Conservation (phyloP, 148 eudicot species). For the Chenopodium berlandieri region DNA sequence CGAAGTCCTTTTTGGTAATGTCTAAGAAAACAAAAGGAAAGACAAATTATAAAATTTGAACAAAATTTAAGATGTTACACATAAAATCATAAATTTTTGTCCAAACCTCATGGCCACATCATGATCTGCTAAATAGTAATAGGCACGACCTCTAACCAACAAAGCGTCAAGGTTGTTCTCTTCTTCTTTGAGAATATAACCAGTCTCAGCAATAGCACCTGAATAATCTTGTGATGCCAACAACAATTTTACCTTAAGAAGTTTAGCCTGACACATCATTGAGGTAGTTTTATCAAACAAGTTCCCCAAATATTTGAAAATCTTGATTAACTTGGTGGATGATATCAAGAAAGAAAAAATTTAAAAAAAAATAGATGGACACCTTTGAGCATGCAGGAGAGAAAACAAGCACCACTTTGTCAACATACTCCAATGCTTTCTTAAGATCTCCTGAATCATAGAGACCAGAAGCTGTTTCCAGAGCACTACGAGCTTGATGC, state of each 20-base stretch:
- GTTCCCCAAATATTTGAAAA: not conserved
- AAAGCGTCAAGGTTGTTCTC: conserved; percentile 80
- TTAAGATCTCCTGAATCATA: conserved; percentile 71
- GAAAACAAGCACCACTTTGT: conserved; percentile 86
- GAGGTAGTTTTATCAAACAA: not conserved
- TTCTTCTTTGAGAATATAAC: conserved; percentile 82
- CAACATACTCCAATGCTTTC: conserved; percentile 70
- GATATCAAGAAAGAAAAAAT: not conserved
- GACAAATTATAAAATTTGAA: not conserved
- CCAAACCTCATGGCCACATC: conserved; percentile 82
- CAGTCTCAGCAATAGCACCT: conserved; percentile 66
- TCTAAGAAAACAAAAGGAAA: conserved; percentile 40
- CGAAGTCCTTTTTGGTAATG: conserved; percentile 97
- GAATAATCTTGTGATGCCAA: conserved; percentile 80
- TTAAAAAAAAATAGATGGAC: not conserved
- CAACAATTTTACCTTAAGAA: conserved; percentile 67
- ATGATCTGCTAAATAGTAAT: conserved; percentile 94
- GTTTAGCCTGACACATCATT: conserved; percentile 58
- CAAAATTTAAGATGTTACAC: not conserved
- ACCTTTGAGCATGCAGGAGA: conserved; percentile 93
- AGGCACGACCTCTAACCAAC: conserved; percentile 83
- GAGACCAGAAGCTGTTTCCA: conserved; percentile 62
- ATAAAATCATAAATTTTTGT: conserved; percentile 1
- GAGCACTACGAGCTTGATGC: conserved; percentile 74
- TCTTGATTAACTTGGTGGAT: not conserved